Conservation (phyloP, 2,329 filamentous ascomycete species). For the Hypoxylon sp. region DNA sequence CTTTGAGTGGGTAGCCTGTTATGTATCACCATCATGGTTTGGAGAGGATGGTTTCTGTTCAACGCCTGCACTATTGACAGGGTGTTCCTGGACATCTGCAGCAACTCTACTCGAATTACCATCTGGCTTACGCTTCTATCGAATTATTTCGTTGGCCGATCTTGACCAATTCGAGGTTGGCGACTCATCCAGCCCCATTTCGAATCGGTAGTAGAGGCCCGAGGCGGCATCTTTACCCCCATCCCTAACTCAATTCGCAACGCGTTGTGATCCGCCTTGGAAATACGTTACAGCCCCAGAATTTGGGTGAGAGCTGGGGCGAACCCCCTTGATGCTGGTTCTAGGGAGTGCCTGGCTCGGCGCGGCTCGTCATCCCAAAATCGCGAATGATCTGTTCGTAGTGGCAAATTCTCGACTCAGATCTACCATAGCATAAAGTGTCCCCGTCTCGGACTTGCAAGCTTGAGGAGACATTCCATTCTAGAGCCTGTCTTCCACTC, state of each 20-base stretch:
- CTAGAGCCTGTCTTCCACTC: slow-evolving; percentile 34
- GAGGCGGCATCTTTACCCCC: slow-evolving; percentile 41
- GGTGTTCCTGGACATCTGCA: slow-evolving; percentile 44
- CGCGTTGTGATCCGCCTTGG: slow-evolving; percentile 36
- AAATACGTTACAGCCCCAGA: slow-evolving; percentile 46
- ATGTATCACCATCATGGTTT: slow-evolving; percentile 39
- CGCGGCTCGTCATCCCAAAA: slow-evolving; percentile 40
- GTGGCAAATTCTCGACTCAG: slow-evolving; percentile 45
- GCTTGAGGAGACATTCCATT: slow-evolving; percentile 26
- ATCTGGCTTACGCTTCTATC: slow-evolving; percentile 39
- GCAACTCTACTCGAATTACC: slow-evolving; percentile 38
- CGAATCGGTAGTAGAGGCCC: slow-evolving; percentile 46
- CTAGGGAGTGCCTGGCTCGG: slow-evolving; percentile 44
- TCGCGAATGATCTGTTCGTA: slow-evolving; percentile 23
- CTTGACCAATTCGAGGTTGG: slow-evolving; percentile 44
- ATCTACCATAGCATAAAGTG: slow-evolving; percentile 46
- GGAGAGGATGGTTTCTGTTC: slow-evolving; percentile 29
- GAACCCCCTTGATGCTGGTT: slow-evolving; percentile 38
- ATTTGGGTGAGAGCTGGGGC: slow-evolving; percentile 46
- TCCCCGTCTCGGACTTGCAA: slow-evolving; percentile 40
- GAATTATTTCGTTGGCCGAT: slow-evolving; percentile 44
- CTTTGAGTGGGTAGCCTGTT: slow-evolving; percentile 30
- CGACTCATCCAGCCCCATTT: slow-evolving; percentile 42
- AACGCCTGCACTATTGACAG: slow-evolving; percentile 43
- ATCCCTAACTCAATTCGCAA: slow-evolving; percentile 39